Conservation (phyloP, 768 basidiomycete species). For the Artomyces pyxidatus region DNA sequence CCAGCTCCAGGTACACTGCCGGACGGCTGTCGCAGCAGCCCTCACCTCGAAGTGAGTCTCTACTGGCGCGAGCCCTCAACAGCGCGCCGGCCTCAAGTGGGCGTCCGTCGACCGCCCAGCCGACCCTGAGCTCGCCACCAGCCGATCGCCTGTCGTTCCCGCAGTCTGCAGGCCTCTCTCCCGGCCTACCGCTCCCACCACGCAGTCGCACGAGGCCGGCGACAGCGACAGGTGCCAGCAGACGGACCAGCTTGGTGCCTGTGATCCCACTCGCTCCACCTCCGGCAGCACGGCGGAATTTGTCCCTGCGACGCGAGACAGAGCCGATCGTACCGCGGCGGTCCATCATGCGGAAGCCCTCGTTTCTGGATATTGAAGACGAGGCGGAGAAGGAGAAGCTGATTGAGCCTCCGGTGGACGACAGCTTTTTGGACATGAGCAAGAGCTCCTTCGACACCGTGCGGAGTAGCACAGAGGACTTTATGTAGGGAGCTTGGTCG, state of each 20-base stretch:
- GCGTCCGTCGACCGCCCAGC: constrained; percentile 3
- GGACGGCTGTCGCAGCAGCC: not conserved
- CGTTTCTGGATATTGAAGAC: constrained; percentile 61
- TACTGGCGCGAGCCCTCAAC: not conserved
- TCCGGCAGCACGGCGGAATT: constrained; percentile 16
- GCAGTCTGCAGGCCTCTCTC: constrained; percentile 24
- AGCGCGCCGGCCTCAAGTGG: not conserved
- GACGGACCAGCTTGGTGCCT: constrained; percentile 22
- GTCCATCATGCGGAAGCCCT: constrained; percentile 58
- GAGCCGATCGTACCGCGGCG: constrained; percentile 23
- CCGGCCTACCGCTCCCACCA: constrained; percentile 47
- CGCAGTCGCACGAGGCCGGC: constrained; percentile 24
- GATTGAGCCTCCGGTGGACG: constrained; percentile 20
- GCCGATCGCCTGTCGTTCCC: constrained; percentile 10
- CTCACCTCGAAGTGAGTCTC: not conserved
- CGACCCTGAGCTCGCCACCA: not conserved
- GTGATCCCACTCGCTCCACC: constrained; percentile 31
- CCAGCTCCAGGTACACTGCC: not conserved
- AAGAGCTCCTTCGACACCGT: constrained; percentile 33
- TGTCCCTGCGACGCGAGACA: constrained; percentile 7
- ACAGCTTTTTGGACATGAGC: constrained; percentile 35
- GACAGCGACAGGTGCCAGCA: constrained; percentile 6
- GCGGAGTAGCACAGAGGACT: constrained; percentile 26
- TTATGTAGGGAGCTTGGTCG: no score
- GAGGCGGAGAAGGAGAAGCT: constrained; percentile 17